Conservation (phyloP, 306 rosid species). For the Fragaria ananassa region DNA sequence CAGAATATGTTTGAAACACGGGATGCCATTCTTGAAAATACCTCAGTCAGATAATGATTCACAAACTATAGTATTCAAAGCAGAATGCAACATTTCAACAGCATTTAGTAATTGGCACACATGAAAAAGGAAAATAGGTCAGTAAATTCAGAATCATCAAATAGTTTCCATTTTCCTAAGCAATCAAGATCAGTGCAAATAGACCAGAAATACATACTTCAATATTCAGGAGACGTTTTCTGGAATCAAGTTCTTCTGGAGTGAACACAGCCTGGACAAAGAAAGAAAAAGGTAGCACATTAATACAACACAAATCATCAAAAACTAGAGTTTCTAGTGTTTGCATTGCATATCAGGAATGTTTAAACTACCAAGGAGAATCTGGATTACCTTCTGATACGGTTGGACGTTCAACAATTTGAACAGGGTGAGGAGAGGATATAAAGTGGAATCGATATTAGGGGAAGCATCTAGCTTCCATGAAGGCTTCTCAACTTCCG, state of each 20-base stretch:
- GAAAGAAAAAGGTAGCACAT: not conserved
- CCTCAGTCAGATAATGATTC: not conserved
- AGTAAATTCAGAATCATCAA: not conserved
- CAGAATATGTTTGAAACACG: not conserved
- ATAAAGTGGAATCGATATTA: constrained; percentile 41
- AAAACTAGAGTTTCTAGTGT: not conserved
- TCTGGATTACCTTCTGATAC: constrained; percentile 42
- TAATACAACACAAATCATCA: not conserved
- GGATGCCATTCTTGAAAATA: not conserved
- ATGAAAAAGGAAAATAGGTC: not conserved
- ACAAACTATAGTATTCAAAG: not conserved
- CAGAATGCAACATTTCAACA: not conserved
- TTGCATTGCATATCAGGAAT: constrained; percentile 8
- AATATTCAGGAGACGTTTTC: constrained; percentile 54
- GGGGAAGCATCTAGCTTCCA: constrained; percentile 62
- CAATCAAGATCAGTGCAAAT: constrained; percentile 4
- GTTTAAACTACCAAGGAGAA: not conserved
- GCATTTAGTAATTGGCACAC: not conserved
- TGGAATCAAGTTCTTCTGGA: constrained; percentile 71
- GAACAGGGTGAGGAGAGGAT: constrained; percentile 63
- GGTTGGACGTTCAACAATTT: constrained; percentile 59
- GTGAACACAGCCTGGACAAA: constrained; percentile 70
- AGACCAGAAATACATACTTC: constrained; percentile 38
- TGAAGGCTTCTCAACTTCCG: constrained; percentile 43
- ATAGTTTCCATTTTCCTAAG: not conserved